A percentile compares a stretch with the other conserved stretches of the same genome.
These are phyloP conservation scores for Fraxinus pennsylvanica DNA, from an alignment of 257 asterid genomes.

Conservation along the genomic window DNA sequence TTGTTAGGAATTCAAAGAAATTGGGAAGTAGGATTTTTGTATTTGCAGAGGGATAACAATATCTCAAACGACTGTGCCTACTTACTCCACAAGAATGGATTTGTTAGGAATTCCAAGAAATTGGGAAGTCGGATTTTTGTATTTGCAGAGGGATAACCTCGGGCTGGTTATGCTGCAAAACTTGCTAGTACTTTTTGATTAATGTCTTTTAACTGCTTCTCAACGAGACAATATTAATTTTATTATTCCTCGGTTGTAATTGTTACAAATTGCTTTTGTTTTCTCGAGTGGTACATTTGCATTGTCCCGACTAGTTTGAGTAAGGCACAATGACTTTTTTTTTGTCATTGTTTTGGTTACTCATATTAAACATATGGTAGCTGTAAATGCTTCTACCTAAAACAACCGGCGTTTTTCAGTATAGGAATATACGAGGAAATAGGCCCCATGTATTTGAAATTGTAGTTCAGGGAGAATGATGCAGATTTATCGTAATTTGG, in stretches of 20 bases:
- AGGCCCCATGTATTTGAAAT: neutral
- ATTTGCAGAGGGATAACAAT: no score
- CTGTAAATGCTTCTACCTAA: neutral
- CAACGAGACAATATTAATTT: neutral
- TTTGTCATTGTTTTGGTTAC: constrained; percentile 13
- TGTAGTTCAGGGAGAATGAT: neutral
- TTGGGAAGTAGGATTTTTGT: constrained; percentile 77
- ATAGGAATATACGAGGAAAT: neutral
- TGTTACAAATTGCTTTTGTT: constrained; percentile 17
- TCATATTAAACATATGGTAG: neutral
- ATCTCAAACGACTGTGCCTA: constrained; percentile 68
- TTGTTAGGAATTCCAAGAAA: constrained; percentile 88
- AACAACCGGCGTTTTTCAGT: neutral
- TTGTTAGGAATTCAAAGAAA: constrained; percentile 88
- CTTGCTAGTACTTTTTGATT: constrained; percentile 67
- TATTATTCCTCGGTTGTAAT: neutral
- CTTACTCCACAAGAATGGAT: constrained; percentile 88
- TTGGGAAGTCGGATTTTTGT: constrained; percentile 79
- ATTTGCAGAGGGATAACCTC: constrained; percentile 93
- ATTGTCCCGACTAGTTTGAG: no score
- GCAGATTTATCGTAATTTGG: constrained; percentile 17
- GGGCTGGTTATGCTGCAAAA: constrained; percentile 93
- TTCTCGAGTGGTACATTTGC: neutral
- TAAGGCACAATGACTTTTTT: no score
- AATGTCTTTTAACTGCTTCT: constrained; percentile 6